phyloP scores from a whole-genome alignment of 139 green algal genomes.

The Yamagishiella unicocca region DNA sequence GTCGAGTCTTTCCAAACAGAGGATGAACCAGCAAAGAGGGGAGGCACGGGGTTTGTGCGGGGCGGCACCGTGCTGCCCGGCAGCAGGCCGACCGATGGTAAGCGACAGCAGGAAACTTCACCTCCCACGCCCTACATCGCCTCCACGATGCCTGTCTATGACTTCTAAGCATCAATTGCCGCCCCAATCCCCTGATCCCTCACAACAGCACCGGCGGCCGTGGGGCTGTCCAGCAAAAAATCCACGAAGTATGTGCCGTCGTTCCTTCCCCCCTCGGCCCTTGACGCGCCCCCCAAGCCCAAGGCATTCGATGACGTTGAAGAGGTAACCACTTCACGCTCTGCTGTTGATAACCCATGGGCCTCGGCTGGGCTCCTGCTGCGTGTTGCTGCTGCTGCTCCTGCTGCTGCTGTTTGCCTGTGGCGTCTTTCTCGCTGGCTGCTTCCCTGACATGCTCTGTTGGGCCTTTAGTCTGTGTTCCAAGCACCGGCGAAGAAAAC shows the following conservation, averaged over 20 bases:
- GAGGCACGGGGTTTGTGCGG: constrained; percentile 67
- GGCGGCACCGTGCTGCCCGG: constrained; percentile 81
- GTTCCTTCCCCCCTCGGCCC: constrained; percentile 75
- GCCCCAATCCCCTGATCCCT: background rate
- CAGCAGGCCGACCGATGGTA: constrained; percentile 53
- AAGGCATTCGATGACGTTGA: constrained; percentile 56
- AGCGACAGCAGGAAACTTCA: background rate
- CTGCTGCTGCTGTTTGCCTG: background rate
- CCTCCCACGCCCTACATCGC: background rate
- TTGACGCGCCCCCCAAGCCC: constrained; percentile 58
- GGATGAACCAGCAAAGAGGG: constrained; percentile 36
- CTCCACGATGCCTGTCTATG: background rate
- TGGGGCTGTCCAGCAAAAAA: constrained; percentile 37
- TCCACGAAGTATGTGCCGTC: constrained; percentile 79
- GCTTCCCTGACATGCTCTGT: background rate
- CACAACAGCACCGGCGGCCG: background rate
- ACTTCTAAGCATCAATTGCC: background rate
- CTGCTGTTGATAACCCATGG: background rate
- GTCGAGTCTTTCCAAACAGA: constrained; percentile 86
- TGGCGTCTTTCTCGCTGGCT: background rate
- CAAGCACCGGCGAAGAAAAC: constrained; percentile 61
- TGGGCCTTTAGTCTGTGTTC: constrained; percentile 61
- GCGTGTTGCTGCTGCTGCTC: background rate
- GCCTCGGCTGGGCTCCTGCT: too few relatives aligned
- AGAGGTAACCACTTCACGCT: background rate